Percentiles rank a stretch among this genome's conserved stretches.
Evolutionary conservation across 768 basidiomycete species (phyloP).

Genomic region (Tephrocybe sp.): DNA sequence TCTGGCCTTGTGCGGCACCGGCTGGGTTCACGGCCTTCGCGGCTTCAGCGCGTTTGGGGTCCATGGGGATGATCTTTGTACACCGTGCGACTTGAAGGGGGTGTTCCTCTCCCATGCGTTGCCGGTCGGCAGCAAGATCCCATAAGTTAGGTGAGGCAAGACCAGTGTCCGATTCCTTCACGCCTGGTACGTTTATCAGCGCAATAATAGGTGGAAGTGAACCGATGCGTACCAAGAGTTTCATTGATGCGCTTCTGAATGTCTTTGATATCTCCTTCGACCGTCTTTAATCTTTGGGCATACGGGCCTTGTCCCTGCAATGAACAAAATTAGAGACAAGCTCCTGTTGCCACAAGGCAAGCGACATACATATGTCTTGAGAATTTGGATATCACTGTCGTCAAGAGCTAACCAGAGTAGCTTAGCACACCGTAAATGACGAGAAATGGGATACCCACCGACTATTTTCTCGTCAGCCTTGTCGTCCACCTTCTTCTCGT

Average conservation of each 20-base stretch:
- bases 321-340: neutral
- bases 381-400: conserved; percentile 97
- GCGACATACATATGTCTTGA: conserved; percentile 89
- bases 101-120: conserved; percentile 89
- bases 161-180: conserved; percentile 98
- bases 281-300: conserved; percentile 82
- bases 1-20: conserved; percentile 82
- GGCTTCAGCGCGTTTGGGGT: conserved; percentile 71
- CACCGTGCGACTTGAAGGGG: conserved; percentile 96
- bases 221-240: conserved; percentile 74
- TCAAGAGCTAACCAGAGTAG: conserved; percentile 68
- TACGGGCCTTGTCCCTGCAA: conserved; percentile 98
- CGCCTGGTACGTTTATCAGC: conserved; percentile 47
- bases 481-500: conserved; percentile 81
- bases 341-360: neutral
- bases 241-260: conserved; percentile 98
- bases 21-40: conserved; percentile 77
- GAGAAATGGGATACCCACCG: conserved; percentile 41
- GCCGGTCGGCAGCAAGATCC: conserved; percentile 93
- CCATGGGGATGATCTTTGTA: conserved; percentile 94
- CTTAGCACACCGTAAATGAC: conserved; percentile 1
- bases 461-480: conserved; percentile 95
- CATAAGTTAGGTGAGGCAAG: conserved; percentile 95
- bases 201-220: neutral
- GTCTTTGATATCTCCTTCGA: conserved; percentile 90